These are phyloP conservation scores for Oehlia diaphana DNA, from an alignment of 192 early-diverging fungal species.

Conservation along the genomic window DNA sequence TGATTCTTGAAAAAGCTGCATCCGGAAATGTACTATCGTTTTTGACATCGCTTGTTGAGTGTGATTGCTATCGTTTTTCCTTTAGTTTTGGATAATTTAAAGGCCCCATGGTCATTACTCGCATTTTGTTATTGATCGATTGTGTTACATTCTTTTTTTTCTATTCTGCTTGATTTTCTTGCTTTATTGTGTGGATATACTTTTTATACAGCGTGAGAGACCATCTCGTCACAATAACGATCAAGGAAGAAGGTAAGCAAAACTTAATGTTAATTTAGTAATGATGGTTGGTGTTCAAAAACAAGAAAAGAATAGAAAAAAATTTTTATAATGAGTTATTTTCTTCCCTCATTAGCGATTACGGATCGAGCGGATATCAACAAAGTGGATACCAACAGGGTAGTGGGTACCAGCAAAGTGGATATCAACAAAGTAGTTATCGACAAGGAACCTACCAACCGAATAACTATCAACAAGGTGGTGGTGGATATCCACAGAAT, in stretches of 20 bases:
- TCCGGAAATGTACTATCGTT: slow-evolving; percentile 34
- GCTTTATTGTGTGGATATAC: neutral
- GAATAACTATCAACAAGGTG: slow-evolving; percentile 2
- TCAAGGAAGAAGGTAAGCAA: slow-evolving; percentile 22
- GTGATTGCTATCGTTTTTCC: slow-evolving; percentile 27
- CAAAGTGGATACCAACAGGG: slow-evolving; percentile 18
- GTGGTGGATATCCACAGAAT: neutral
- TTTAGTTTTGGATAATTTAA: slow-evolving; percentile 6
- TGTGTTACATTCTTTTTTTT: slow-evolving; percentile 17
- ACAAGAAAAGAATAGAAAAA: no score
- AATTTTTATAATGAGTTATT: neutral
- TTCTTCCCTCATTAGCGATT: neutral
- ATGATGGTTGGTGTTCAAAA: neutral
- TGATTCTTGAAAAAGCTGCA: slow-evolving; percentile 35
- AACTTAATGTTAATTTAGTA: no score
- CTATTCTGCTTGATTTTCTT: neutral
- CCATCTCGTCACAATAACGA: slow-evolving; percentile 21
- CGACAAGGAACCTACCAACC: slow-evolving; percentile 18
- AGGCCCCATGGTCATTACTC: neutral
- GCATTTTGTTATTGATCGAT: slow-evolving; percentile 8
- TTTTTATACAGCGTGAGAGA: slow-evolving; percentile 20
- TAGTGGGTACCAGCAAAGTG: neutral
- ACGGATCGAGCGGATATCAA: slow-evolving; percentile 24
- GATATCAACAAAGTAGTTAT: slow-evolving; percentile 22
- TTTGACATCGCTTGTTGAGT: slow-evolving; percentile 29